These are phyloP conservation scores for Avena atlantica DNA, from an alignment of 176 grass and related monocot species.

Conservation along the genomic window DNA sequence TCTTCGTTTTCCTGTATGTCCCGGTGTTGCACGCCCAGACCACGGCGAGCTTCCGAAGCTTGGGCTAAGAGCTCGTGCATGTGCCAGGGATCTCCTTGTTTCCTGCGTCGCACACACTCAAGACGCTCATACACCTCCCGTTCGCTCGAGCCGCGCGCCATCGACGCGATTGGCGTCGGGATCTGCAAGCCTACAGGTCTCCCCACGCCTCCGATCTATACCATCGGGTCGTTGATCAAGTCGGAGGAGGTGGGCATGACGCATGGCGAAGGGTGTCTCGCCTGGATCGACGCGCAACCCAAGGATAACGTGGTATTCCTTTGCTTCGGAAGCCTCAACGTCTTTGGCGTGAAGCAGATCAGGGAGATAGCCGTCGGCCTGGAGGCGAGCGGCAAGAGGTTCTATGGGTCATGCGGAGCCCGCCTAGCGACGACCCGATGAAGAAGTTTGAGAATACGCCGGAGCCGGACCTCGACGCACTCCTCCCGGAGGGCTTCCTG, in stretches of 20 bases:
- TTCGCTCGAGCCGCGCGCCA: slow-evolving; percentile 49
- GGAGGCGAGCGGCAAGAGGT: no score
- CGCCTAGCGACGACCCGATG: neutral
- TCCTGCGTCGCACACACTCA: slow-evolving; percentile 29
- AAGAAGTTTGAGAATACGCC: neutral
- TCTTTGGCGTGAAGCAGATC: no score
- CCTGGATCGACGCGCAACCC: no score
- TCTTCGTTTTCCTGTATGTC: slow-evolving; percentile 1
- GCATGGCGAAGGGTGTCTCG: no score
- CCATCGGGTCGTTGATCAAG: neutral
- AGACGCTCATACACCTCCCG: slow-evolving; percentile 50
- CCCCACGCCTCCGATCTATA: slow-evolving; percentile 12
- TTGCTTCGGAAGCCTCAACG: no score
- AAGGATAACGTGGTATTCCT: no score
- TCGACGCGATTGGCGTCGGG: slow-evolving; percentile 14
- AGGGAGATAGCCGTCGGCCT: no score
- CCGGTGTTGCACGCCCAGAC: slow-evolving; percentile 25
- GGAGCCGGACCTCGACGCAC: neutral
- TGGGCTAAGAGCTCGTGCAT: neutral
- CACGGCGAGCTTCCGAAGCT: neutral
- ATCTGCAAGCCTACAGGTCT: slow-evolving; percentile 26
- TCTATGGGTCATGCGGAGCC: neutral
- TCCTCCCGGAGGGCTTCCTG: slow-evolving; percentile 49
- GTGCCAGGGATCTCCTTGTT: slow-evolving; percentile 33
- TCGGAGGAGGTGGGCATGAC: no score